These are phyloP conservation scores for Pythium graminicola DNA, from an alignment of 352 stramenopile species.

Conservation along the genomic window DNA sequence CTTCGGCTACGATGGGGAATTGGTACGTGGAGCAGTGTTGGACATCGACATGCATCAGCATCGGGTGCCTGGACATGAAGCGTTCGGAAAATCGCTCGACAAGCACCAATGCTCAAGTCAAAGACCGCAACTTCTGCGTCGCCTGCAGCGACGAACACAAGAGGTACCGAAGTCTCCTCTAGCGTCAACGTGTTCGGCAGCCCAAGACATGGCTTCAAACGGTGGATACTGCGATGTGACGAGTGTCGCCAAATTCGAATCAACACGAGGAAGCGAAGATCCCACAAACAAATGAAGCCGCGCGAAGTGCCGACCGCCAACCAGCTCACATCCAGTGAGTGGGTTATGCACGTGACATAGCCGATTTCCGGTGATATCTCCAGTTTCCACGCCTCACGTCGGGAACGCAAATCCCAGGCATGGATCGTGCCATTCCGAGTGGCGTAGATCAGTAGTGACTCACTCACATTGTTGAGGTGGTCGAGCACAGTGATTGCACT, in stretches of 20 bases:
- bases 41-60: conserved; percentile 63
- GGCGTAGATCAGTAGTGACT: conserved; percentile 92
- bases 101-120: conserved; percentile 85
- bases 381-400: conserved; percentile 89
- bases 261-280: conserved; percentile 93
- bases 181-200: conserved; percentile 72
- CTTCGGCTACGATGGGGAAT: conserved; percentile 70
- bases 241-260: conserved; percentile 96
- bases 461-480: conserved; percentile 94
- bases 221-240: conserved; percentile 84
- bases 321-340: conserved; percentile 94
- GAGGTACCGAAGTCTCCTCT: conserved; percentile 72
- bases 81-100: conserved; percentile 89
- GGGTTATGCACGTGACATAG: conserved; percentile 93
- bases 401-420: conserved; percentile 90
- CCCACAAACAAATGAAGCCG: conserved; percentile 95
- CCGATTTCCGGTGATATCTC: conserved; percentile 91
- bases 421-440: conserved; percentile 88
- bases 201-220: conserved; percentile 76
- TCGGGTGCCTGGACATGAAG: conserved; percentile 73
- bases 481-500: conserved; percentile 94
- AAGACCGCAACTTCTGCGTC: conserved; percentile 90
- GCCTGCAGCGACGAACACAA: conserved; percentile 92
- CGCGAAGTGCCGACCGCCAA: conserved; percentile 90
- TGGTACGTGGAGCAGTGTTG: conserved; percentile 63